Evolutionary conservation across 768 basidiomycete genomes (phyloP).

Genomic region (Rhizopogon roseolus): DNA sequence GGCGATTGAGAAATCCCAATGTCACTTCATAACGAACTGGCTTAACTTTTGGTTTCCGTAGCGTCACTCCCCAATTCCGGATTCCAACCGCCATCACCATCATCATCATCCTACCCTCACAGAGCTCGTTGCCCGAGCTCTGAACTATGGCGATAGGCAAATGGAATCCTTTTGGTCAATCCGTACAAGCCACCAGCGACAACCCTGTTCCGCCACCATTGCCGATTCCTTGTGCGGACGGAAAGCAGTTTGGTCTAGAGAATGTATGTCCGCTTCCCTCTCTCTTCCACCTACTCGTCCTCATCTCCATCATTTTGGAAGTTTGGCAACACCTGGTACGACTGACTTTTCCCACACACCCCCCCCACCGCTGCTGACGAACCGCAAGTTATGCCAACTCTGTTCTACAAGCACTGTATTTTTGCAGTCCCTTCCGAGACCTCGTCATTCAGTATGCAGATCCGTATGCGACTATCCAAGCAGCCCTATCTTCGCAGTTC

Average conservation of each 20-base stretch:
- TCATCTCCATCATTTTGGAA: constrained; percentile 26
- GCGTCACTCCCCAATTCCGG: constrained; percentile 13
- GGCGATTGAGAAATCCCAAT: constrained; percentile 10
- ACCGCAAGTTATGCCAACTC: constrained; percentile 88
- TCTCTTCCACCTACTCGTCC: neutral
- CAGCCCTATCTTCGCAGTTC: constrained; percentile 23
- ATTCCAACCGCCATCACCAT: constrained; percentile 2
- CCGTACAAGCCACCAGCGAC: constrained; percentile 18
- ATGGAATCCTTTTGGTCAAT: constrained; percentile 32
- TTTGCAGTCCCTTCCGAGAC: constrained; percentile 89
- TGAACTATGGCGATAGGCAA: constrained; percentile 32
- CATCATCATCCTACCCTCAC: neutral
- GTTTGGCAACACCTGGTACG: constrained; percentile 97
- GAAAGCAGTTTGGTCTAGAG: constrained; percentile 93
- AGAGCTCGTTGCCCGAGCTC: constrained; percentile 1
- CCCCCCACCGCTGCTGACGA: constrained; percentile 12
- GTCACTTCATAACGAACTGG: constrained; percentile 6
- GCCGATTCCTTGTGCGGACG: constrained; percentile 55
- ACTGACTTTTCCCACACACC: constrained; percentile 4
- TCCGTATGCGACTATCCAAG: constrained; percentile 35
- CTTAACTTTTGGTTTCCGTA: neutral
- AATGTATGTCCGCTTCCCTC: constrained; percentile 61
- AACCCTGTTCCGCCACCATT: constrained; percentile 22
- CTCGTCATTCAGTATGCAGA: constrained; percentile 73
- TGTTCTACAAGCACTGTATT: constrained; percentile 96